Conservation (phyloP, 345 rosid genomes). For the Citrus medica region DNA sequence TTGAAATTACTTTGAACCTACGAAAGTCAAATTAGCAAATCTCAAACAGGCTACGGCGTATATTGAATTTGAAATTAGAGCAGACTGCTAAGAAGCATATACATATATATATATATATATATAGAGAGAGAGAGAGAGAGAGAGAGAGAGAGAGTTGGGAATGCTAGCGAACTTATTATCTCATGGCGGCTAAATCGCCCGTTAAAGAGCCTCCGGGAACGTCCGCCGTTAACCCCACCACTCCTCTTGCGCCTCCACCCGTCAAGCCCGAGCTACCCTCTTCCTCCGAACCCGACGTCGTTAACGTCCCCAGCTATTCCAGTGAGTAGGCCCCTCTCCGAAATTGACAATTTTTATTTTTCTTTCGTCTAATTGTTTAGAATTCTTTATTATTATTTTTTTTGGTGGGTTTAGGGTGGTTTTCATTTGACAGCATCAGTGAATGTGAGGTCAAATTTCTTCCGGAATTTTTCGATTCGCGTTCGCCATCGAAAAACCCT, state of each 20-base stretch:
- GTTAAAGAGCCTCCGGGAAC: conserved; percentile 23
- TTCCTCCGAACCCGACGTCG: conserved; percentile 30
- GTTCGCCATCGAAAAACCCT: conserved; percentile 64
- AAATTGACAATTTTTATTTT: background rate
- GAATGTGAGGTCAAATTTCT: conserved; percentile 75
- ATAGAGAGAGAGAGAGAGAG: too few relatives aligned
- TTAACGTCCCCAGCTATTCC: conserved; percentile 76
- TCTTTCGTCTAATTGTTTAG: background rate
- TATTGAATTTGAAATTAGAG: too few relatives aligned
- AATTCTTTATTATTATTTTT: background rate
- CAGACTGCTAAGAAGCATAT: too few relatives aligned
- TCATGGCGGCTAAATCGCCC: conserved; percentile 39
- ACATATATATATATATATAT: too few relatives aligned
- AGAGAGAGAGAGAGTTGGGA: too few relatives aligned
- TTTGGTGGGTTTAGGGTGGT: conserved; percentile 55
- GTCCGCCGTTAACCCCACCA: conserved; percentile 14
- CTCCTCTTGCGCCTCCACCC: conserved; percentile 17
- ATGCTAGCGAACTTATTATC: too few relatives aligned
- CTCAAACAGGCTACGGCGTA: too few relatives aligned
- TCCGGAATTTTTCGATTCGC: conserved; percentile 75
- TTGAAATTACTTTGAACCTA: too few relatives aligned
- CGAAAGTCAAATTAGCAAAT: too few relatives aligned
- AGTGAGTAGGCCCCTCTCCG: conserved; percentile 38
- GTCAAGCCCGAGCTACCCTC: conserved; percentile 25
- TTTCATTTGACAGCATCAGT: conserved; percentile 55